Evolutionary conservation across 2,329 filamentous ascomycete genomes (phyloP).

Genomic region (Calonectria pseudoturangicola): DNA sequence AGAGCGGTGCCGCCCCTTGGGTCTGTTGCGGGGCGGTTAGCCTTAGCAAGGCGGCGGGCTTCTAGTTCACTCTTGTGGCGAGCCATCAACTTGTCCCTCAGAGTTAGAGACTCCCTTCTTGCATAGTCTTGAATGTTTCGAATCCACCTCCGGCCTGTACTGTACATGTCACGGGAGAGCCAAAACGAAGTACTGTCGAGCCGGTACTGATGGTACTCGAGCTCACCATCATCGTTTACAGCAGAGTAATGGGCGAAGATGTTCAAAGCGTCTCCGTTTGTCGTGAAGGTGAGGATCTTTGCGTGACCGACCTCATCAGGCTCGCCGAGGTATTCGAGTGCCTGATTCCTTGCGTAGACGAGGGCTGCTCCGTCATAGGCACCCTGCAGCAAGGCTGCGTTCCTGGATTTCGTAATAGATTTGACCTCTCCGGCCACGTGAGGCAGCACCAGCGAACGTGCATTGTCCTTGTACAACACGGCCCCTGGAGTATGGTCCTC

Average conservation of each 20-base stretch:
- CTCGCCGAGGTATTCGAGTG: slow-evolving; percentile 47
- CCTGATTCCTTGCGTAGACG: slow-evolving; percentile 53
- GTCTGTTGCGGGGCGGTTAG: background rate
- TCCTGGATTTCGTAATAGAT: slow-evolving; percentile 37
- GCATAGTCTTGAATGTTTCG: background rate
- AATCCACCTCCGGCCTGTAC: background rate
- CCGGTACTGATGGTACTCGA: slow-evolving; percentile 52
- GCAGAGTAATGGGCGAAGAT: slow-evolving; percentile 54
- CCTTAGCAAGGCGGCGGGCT: too few species aligned
- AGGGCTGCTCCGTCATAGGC: slow-evolving; percentile 54
- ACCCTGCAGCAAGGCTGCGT: slow-evolving; percentile 44
- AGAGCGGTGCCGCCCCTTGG: background rate
- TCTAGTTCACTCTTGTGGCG: background rate
- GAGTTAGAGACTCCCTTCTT: background rate
- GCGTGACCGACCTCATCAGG: slow-evolving; percentile 47
- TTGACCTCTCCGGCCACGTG: slow-evolving; percentile 56
- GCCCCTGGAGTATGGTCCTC: slow-evolving; percentile 42
- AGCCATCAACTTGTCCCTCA: background rate
- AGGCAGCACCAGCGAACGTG: slow-evolving; percentile 51
- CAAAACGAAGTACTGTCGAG: background rate
- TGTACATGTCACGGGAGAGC: background rate
- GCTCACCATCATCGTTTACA: slow-evolving; percentile 34
- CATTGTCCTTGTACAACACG: slow-evolving; percentile 45
- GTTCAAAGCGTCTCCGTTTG: slow-evolving; percentile 52
- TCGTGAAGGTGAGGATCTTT: slow-evolving; percentile 53